Evolutionary conservation across 768 basidiomycete species (phyloP), one percentile per base, ranked within the genome.

Genomic region (Leccinum uliginosum): DNA sequence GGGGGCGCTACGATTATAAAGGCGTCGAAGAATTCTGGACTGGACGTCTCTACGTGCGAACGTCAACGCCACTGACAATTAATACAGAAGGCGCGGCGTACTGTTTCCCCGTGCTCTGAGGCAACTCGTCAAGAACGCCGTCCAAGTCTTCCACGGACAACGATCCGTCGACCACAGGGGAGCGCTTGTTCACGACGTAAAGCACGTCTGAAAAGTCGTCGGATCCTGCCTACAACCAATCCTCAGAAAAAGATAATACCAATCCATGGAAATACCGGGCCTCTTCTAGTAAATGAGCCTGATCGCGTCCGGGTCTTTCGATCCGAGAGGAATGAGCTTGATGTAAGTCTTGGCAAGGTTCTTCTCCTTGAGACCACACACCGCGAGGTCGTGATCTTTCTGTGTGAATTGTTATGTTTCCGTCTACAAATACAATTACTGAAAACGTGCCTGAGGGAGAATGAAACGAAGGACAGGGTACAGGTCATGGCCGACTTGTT

Each of bases 281-380:
- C 81, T 84, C 75, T 89, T 98, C 97, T 96, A 99, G 62, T 96
- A 88, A 46, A 89, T 73, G 46, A 99, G 74, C 38, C 90, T 81
- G 50, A 88, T 80, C 1, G 92, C 87, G 65, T 94, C 92, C 8
- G 84, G 85, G 54, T 92, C 89, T 67, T 84, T 83, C 68, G 74
- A 81, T 35, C 88, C 87, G 5, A 99, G 77, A 1, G 91, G 91
- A 34, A 98, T 89, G 3, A 95, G 80, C 59, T 89, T 86, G 75
- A 96, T 92, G 69, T 95, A 97, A 8, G 83, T 85, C 71, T 94
- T 98, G 6, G 94, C 95, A 4, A 99, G 75, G 67, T 90, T 91
- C 74, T 89, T 90, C 76, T 99, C 97, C 70, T 99, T 99, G 61
- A 97, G 72, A 14, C 93, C 91, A 71, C 98, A 99, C 0, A 94